These are phyloP conservation scores for Botryotinia globosa DNA, from an alignment of 2,329 filamentous ascomycete species.

Conservation along the genomic window DNA sequence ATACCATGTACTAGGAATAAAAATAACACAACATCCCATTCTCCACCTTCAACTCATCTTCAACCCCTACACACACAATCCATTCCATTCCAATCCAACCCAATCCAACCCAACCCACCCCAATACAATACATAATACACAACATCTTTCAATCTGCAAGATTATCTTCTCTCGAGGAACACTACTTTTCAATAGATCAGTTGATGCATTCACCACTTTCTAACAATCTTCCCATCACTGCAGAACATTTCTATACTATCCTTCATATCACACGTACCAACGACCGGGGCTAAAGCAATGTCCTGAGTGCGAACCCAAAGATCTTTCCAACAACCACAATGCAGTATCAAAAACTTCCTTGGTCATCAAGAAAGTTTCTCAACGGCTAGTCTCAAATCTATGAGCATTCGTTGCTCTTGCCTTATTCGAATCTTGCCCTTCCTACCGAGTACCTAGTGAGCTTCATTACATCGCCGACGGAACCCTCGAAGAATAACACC, in stretches of 20 bases:
- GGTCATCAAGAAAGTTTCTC: slow-evolving; percentile 37
- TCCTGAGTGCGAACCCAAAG: slow-evolving; percentile 30
- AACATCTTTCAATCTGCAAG: slow-evolving; percentile 8
- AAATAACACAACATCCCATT: slow-evolving; percentile 3
- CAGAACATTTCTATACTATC: slow-evolving; percentile 17
- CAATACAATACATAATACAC: not conserved
- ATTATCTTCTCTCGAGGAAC: slow-evolving; percentile 21
- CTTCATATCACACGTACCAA: slow-evolving; percentile 27
- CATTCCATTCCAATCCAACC: not conserved
- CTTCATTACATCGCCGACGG: not conserved
- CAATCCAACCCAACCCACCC: no score
- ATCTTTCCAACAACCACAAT: slow-evolving; percentile 34
- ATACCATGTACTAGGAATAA: not conserved
- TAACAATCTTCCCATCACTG: not conserved
- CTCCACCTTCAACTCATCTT: not conserved
- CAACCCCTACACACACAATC: not conserved
- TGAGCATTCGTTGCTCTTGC: slow-evolving; percentile 27
- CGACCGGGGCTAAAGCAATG: slow-evolving; percentile 34
- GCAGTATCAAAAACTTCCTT: slow-evolving; percentile 35
- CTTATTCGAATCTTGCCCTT: slow-evolving; percentile 16
- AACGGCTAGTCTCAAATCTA: slow-evolving; percentile 33
- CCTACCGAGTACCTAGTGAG: not conserved
- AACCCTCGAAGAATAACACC: not conserved
- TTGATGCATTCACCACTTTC: slow-evolving; percentile 19
- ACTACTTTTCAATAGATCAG: slow-evolving; percentile 17